phyloP scores from a whole-genome alignment of 345 rosid genomes.

The Salix udensis region DNA sequence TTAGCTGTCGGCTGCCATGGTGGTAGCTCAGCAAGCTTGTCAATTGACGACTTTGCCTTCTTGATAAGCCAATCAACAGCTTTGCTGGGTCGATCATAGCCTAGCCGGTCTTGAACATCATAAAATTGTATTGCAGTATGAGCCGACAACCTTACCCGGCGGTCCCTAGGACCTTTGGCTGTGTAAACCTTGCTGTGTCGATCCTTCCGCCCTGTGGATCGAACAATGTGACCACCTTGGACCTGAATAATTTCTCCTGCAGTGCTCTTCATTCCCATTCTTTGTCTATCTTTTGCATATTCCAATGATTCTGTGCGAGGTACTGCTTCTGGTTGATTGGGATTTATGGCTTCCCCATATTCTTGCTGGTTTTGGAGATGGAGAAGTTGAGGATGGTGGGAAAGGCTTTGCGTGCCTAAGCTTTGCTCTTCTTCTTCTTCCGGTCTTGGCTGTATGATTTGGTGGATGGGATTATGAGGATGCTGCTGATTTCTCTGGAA shows the following conservation, averaged over 20 bases:
- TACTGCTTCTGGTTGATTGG: conserved; percentile 3
- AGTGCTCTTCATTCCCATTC: conserved; percentile 44
- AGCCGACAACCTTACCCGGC: conserved; percentile 76
- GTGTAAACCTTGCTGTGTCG: conserved; percentile 85
- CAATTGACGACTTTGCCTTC: conserved; percentile 71
- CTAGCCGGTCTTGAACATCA: conserved; percentile 84
- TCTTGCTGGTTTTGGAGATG: conserved; percentile 32
- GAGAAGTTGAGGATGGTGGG: conserved; percentile 14
- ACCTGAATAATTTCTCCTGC: conserved; percentile 74
- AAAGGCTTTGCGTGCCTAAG: conserved; percentile 1
- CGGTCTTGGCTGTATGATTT: background rate
- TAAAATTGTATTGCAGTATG: conserved; percentile 85
- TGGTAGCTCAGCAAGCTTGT: conserved; percentile 58
- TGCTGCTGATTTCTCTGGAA: conserved; percentile 27
- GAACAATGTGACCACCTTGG: conserved; percentile 73
- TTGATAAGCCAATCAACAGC: conserved; percentile 89
- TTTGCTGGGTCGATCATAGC: conserved; percentile 82
- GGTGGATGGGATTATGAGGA: conserved; percentile 14
- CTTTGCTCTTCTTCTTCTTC: conserved; percentile 15
- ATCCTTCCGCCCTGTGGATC: conserved; percentile 71
- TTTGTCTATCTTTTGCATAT: conserved; percentile 17
- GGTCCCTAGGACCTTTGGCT: conserved; percentile 72
- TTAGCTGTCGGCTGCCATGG: conserved; percentile 28
- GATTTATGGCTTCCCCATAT: conserved; percentile 20
- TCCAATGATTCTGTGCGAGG: conserved; percentile 4